phyloP scores from a whole-genome alignment of 164 flowering plant genomes.

The Litsea cubeba region DNA sequence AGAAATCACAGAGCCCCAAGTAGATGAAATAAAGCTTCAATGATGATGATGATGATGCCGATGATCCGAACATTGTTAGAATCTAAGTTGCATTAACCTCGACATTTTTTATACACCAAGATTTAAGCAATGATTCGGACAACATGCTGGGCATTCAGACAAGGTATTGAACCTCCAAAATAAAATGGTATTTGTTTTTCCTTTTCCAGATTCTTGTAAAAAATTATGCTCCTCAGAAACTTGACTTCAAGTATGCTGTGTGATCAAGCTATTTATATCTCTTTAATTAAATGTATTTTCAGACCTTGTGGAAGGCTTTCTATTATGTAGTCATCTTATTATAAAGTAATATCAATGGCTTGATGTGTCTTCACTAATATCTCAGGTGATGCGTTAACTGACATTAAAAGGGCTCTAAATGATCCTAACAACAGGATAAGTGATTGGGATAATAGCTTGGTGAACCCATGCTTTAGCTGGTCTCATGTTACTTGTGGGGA shows the following conservation, averaged over 20 bases:
- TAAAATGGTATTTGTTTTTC: background rate
- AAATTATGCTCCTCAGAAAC: background rate
- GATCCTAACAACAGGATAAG: slow-evolving; percentile 41
- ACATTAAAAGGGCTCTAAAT: slow-evolving; percentile 47
- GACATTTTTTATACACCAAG: background rate
- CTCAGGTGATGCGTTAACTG: slow-evolving; percentile 72
- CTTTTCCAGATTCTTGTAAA: background rate
- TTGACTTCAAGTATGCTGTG: background rate
- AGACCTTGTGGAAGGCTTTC: background rate
- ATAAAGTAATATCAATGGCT: background rate
- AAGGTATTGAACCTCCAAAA: background rate
- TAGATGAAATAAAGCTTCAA: too few species aligned
- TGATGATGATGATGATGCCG: background rate
- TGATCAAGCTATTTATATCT: background rate
- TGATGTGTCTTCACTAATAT: slow-evolving; percentile 2
- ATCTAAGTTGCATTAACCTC: background rate
- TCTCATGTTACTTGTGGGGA: slow-evolving; percentile 71
- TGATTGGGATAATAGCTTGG: slow-evolving; percentile 57
- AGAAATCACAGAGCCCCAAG: too few species aligned
- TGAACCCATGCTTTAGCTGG: slow-evolving; percentile 91
- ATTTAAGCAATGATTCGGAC: background rate
- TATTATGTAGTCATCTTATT: background rate
- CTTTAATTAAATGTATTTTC: too few species aligned
- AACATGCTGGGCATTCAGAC: background rate
- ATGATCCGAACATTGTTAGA: background rate